Base-by-base conservation (phyloP, 2,329 filamentous ascomycete genomes). In the Dactylonectria macrodidyma region DNA sequence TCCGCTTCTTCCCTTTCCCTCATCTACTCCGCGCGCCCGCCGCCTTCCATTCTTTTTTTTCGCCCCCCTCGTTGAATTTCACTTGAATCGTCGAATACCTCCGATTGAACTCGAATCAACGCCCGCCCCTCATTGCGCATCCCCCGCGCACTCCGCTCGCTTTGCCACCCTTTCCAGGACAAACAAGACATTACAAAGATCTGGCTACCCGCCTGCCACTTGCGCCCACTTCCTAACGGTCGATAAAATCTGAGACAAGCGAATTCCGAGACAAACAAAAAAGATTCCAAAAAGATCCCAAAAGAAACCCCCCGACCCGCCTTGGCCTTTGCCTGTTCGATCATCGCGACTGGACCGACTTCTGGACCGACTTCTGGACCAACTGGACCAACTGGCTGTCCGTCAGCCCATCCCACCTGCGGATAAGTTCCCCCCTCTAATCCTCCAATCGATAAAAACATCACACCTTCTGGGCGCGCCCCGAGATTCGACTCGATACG, bases 401-500 rank as follows among this genome's bases (percentile, higher is more conserved):
- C 6, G 54, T 46, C 22, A 44, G 54, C 36, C 34, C 51, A 54
- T 38, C 51, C 38, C 47, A 22, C 44, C 48, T 52, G 11, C 30
- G 58, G 52, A 54, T 62, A 62, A 73, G 64, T 64, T 59, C 70
- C 51, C 48, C 56, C 65, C 59, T 58, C 72, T 54, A 72, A 73
- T 69, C 65, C 59, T 58, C 72, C 57, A 72, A 73, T 69, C 67
- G 66, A 76, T 73, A 65, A 19, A 58, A 46, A 30, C 52, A 38
- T 33, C 57, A 56, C 30, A 52, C 26, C 55, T 55, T 59, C 33
- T 65, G 62, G 26, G 26, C 36, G 62, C 57, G 59, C 62, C 62
- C 69, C 59, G 57, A 65, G 63, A 72, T 68, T 73, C 67, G 67
- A 67, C 65, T 62, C 64, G 65, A 80, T 79, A 79, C 79, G 78